phyloP scores from a whole-genome alignment of 139 green algal species.

The Tetradesmus obliquus region DNA sequence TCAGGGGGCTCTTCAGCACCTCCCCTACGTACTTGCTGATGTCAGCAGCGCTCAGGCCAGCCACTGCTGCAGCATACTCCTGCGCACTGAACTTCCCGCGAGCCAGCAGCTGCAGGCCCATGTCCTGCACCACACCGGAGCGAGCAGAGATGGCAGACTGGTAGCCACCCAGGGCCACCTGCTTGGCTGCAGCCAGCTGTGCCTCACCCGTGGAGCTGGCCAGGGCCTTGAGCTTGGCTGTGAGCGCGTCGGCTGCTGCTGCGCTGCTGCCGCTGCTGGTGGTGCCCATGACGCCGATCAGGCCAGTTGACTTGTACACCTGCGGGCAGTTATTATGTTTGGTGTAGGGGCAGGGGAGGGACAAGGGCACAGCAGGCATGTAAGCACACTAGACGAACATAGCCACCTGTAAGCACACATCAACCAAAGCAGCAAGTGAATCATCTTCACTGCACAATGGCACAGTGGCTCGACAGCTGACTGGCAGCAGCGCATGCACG shows the following conservation, averaged over 20 bases:
- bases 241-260: constrained; percentile 34
- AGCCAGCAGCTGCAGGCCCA: constrained; percentile 43
- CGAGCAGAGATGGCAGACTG: constrained; percentile 23
- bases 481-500: no score
- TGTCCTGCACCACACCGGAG: constrained; percentile 43
- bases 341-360: neutral
- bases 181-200: constrained; percentile 46
- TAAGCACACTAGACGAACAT: neutral
- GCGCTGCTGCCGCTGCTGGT: neutral
- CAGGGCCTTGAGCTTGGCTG: constrained; percentile 39
- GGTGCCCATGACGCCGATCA: constrained; percentile 48
- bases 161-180: constrained; percentile 40
- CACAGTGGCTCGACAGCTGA: no score
- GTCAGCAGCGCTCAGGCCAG: constrained; percentile 28
- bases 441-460: no score
- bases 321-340: neutral
- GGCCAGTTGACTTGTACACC: constrained; percentile 45
- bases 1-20: constrained; percentile 28
- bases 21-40: constrained; percentile 32
- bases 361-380: neutral
- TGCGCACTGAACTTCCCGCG: constrained; percentile 33
- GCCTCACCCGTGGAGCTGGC: constrained; percentile 10
- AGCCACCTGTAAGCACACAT: neutral
- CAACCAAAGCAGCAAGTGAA: no score
- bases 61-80: constrained; percentile 44